Base-by-base conservation (phyloP, 176 grass and related monocot genomes). In the Pharus latifolius region DNA sequence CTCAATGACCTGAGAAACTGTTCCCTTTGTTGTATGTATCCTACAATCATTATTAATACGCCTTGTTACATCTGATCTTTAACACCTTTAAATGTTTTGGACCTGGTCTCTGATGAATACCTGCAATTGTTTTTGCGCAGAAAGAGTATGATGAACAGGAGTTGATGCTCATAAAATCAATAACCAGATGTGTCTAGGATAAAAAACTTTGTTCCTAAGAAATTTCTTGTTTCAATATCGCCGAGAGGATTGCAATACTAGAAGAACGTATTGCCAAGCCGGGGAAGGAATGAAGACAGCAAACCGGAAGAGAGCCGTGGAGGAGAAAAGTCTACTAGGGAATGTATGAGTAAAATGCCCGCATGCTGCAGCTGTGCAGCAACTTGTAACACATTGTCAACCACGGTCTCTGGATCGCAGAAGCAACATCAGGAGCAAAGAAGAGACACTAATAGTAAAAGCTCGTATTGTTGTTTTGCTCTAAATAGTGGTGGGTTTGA, bases 141-240 rank as follows among this genome's bases (percentile, higher is more conserved):
- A 79, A 50, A 76, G 60, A 64, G 60, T 55, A 24, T 43, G 78
- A 80, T 3, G 34, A 81, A 61, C 74, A 87, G 49, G 76, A 87
- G 67, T 54, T 84, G 73, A 14, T 65, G 43, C 60, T 59, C 44
- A 66, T 86, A 57, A 84, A 64, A 42, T 84, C 77, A 26, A 75
- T 87, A 52, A 64, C 25, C 10, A 87, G 53, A 73, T 84, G 67
- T 67, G 22, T 81, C 26, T 60, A 78, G 10, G 67, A 81, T 66
- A 57, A 81, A 60, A 70, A 65, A 22, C 57, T 80, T 61, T 75
- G 59, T 37, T 38, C 42, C 33, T 60, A 48, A 48, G 76, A 77
- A 48, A 41, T 87, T 30, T 59, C 83, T 40, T 70, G 40, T 60
- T 40, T 76, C 35, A 52, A 33, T 51, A 42, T 91, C 0, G 31